Conservation (phyloP, 345 rosid species). For the Trapa incisa region DNA sequence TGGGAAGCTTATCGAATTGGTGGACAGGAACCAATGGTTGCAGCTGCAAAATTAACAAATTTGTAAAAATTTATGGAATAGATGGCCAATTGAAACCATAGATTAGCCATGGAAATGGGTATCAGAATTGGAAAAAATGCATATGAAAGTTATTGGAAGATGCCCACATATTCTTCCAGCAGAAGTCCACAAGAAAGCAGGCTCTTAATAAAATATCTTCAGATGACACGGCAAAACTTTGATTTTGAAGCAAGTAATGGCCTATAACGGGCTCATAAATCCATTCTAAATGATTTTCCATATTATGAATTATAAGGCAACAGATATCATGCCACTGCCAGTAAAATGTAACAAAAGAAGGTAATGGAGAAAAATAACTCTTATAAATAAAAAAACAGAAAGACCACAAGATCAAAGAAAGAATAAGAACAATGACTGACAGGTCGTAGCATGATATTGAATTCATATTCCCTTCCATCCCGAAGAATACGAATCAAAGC, state of each 20-base stretch:
- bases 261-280: not conserved
- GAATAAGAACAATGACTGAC: slow-evolving; percentile 35
- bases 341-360: not conserved
- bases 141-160: too few species aligned
- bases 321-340: not conserved
- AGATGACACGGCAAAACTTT: not conserved
- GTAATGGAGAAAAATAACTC: not conserved
- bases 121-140: not conserved
- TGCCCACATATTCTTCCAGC: too few species aligned
- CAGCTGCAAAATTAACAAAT: slow-evolving; percentile 36
- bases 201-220: not conserved
- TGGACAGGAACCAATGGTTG: slow-evolving; percentile 83
- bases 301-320: not conserved
- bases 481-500: slow-evolving; percentile 53
- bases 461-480: slow-evolving; percentile 49
- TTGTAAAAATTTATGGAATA: not conserved
- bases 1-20: slow-evolving; percentile 74
- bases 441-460: slow-evolving; percentile 42
- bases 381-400: too few species aligned
- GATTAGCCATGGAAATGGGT: not conserved
- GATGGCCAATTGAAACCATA: not conserved
- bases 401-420: not conserved
- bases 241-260: not conserved
- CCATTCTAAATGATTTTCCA: not conserved
- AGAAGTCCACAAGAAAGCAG: not conserved